phyloP scores from a whole-genome alignment of 768 basidiomycete genomes.

The Russula vinacea region DNA sequence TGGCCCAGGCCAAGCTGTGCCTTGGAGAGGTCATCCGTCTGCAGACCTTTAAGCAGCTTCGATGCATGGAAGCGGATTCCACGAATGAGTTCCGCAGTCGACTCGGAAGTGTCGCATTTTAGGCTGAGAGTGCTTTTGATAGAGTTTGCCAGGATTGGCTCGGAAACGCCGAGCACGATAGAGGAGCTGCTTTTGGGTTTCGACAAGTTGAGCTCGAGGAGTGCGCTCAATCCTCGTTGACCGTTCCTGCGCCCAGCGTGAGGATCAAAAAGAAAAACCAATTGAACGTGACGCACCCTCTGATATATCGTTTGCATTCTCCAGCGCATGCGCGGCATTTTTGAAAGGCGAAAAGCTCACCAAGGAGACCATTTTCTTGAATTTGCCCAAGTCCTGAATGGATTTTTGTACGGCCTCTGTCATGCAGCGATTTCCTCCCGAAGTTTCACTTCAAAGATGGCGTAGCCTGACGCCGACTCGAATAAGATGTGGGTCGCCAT shows the following conservation, averaged over 20 bases:
- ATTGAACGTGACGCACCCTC: slow-evolving; percentile 64
- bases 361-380: slow-evolving; percentile 88
- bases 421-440: slow-evolving; percentile 81
- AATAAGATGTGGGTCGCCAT: slow-evolving; percentile 87
- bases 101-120: slow-evolving; percentile 77
- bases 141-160: slow-evolving; percentile 66
- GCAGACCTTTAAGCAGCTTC: slow-evolving; percentile 85
- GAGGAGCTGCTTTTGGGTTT: slow-evolving; percentile 68
- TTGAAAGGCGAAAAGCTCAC: slow-evolving; percentile 93
- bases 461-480: slow-evolving; percentile 93
- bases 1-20: slow-evolving; percentile 97
- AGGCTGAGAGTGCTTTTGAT: slow-evolving; percentile 73
- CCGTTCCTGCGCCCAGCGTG: slow-evolving; percentile 55
- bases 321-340: slow-evolving; percentile 87
- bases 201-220: slow-evolving; percentile 84
- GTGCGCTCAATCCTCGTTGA: slow-evolving; percentile 80
- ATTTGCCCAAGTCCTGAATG: slow-evolving; percentile 81
- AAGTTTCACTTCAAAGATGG: slow-evolving; percentile 85
- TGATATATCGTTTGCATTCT: slow-evolving; percentile 94
- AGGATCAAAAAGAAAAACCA: slow-evolving; percentile 6
- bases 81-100: slow-evolving; percentile 80
- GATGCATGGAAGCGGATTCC: slow-evolving; percentile 89
- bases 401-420: slow-evolving; percentile 79
- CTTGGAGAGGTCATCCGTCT: slow-evolving; percentile 82
- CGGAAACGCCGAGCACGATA: slow-evolving; percentile 76